A percentile compares a stretch with the other conserved stretches of the same genome.
phyloP scores from a whole-genome alignment of 176 grass and related monocot genomes.

The Coix lacrymajobi region DNA sequence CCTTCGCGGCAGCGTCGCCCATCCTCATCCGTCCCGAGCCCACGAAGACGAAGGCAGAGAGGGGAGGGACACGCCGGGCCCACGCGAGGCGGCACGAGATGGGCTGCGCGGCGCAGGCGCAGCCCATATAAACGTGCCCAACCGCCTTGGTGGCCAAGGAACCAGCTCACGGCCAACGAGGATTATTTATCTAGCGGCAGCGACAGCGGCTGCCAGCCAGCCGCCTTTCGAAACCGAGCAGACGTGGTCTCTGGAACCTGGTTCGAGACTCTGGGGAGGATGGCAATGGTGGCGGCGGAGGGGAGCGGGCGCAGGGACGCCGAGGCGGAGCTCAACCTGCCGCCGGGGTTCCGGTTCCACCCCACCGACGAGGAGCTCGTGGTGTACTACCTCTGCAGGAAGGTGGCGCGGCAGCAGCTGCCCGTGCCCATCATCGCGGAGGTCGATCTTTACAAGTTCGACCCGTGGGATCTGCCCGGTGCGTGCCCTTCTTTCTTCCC shows the following conservation, averaged over 20 bases:
- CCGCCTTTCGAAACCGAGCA: conserved; percentile 24
- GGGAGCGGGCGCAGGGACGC: conserved; percentile 49
- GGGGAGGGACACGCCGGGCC: not conserved
- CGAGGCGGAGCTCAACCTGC: conserved; percentile 78
- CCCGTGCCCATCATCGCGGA: conserved; percentile 87
- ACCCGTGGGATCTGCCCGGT: conserved; percentile 82
- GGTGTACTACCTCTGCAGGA: conserved; percentile 63
- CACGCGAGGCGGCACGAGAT: not conserved
- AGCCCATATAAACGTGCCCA: conserved; percentile 21
- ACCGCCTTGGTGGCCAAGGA: conserved; percentile 25
- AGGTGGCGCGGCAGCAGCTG: conserved; percentile 43
- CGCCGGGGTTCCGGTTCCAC: conserved; percentile 93
- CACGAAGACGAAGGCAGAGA: not conserved
- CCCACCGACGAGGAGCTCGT: conserved; percentile 96
- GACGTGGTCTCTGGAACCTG: conserved; percentile 3
- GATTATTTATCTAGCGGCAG: not conserved
- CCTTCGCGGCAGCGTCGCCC: conserved; percentile 13
- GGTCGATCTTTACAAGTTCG: conserved; percentile 87
- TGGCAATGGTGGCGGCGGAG: not conserved
- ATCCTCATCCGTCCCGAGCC: conserved; percentile 16
- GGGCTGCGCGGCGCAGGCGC: not conserved
- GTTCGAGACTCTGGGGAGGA: not conserved
- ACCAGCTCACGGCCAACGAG: not conserved
- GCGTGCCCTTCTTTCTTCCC: not conserved
- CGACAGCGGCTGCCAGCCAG: not conserved